A percentile compares a stretch with the other conserved stretches of the same genome.
Evolutionary conservation across 768 basidiomycete species (phyloP).

Genomic region (Kwoniella europaea): DNA sequence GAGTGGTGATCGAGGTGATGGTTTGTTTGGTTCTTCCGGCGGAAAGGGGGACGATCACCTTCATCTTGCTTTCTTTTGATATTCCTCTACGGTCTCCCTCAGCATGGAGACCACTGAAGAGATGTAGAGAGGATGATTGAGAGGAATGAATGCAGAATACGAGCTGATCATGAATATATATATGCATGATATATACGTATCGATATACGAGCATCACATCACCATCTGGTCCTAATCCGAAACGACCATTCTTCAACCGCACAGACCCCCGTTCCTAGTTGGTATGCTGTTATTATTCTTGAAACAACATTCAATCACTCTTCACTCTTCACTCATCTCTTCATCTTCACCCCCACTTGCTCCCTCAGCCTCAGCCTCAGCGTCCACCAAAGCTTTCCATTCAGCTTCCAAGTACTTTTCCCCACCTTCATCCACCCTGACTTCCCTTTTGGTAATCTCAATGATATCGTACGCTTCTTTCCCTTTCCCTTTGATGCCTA

Average conservation of each 20-base stretch:
- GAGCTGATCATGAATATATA: neutral
- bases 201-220: neutral
- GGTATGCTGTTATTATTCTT: neutral
- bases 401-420: conserved; percentile 12
- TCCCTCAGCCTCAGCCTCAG: conserved; percentile 13
- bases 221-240: neutral
- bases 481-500: conserved; percentile 32
- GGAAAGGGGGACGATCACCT: neutral
- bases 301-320: conserved; percentile 14
- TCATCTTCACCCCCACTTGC: conserved; percentile 20
- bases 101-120: neutral
- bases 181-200: conserved; percentile 11
- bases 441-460: conserved; percentile 29
- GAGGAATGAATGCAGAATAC: neutral
- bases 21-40: neutral
- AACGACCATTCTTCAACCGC: neutral
- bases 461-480: conserved; percentile 34
- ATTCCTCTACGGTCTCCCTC: no score
- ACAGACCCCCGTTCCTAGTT: neutral
- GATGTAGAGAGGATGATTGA: neutral
- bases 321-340: conserved; percentile 17
- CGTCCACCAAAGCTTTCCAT: conserved; percentile 27
- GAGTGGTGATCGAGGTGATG: neutral
- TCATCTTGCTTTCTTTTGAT: neutral
- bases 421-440: conserved; percentile 23